phyloP scores from a whole-genome alignment of 2,329 filamentous ascomycete species.

The Cercospora nicotianae region DNA sequence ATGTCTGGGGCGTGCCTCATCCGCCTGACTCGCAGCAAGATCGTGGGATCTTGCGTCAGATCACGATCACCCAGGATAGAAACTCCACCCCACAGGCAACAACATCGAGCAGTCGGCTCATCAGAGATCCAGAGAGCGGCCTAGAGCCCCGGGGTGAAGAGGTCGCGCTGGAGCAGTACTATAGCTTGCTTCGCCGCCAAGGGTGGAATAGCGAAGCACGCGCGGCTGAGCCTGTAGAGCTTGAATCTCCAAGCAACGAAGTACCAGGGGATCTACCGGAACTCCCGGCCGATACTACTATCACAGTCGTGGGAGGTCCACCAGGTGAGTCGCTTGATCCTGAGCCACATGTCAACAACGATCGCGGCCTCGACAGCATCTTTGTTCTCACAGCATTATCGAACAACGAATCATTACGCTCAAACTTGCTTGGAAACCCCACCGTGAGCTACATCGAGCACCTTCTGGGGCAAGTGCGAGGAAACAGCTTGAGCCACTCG shows the following conservation, averaged over 20 bases:
- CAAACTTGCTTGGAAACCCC: not conserved
- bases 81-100: not conserved
- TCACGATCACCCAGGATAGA: slow-evolving; percentile 8
- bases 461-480: slow-evolving; percentile 10
- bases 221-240: not conserved
- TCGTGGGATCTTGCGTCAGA: slow-evolving; percentile 1
- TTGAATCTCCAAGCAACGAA: not conserved
- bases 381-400: slow-evolving; percentile 22
- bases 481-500: slow-evolving; percentile 12
- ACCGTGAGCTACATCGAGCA: slow-evolving; percentile 2
- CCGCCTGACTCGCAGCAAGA: not conserved
- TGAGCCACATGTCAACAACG: slow-evolving; percentile 23
- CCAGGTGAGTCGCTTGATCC: slow-evolving; percentile 25
- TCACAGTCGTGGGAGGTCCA: slow-evolving; percentile 14
- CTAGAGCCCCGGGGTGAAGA: slow-evolving; percentile 15
- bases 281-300: not conserved
- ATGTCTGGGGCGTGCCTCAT: slow-evolving; percentile 39
- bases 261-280: slow-evolving; percentile 1
- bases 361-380: slow-evolving; percentile 24
- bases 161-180: slow-evolving; percentile 33
- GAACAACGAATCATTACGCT: slow-evolving; percentile 10
- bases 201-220: slow-evolving; percentile 25
- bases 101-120: not conserved
- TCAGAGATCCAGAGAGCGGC: not conserved
- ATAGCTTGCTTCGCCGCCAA: slow-evolving; percentile 33